Evolutionary conservation across 148 eudicot species (phyloP).

Genomic region (Chenopodium berlandieri): DNA sequence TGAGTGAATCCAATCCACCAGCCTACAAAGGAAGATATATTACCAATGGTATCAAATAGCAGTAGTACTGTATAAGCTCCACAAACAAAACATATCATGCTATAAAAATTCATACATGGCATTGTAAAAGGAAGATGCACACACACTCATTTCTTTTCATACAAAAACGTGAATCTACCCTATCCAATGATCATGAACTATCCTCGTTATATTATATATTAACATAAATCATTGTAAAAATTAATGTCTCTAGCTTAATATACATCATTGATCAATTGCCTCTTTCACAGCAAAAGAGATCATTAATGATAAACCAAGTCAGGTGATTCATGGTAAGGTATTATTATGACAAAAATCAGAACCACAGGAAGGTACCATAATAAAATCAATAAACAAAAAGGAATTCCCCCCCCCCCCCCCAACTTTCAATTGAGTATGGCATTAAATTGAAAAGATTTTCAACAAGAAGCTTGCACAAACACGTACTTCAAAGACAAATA

Average conservation of each 20-base stretch:
- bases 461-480: background rate
- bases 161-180: background rate
- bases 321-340: background rate
- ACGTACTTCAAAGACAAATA: background rate
- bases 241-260: background rate
- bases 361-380: background rate
- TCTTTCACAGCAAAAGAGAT: background rate
- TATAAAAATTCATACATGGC: no score
- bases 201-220: background rate
- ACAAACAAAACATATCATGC: background rate
- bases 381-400: background rate
- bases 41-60: background rate
- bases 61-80: background rate
- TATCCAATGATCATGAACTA: background rate
- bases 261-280: background rate
- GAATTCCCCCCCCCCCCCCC: background rate
- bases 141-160: background rate
- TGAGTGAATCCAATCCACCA: constrained; percentile 93
- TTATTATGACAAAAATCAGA: background rate
- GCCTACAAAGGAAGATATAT: constrained; percentile 44
- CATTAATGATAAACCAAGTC: background rate
- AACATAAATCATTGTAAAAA: background rate
- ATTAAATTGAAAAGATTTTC: background rate
- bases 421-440: background rate
- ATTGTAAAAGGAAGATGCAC: background rate